Evolutionary conservation across 176 grass and related monocot genomes (phyloP), one percentile per base, ranked within the genome.

Genomic region (Oryza meridionalis): DNA sequence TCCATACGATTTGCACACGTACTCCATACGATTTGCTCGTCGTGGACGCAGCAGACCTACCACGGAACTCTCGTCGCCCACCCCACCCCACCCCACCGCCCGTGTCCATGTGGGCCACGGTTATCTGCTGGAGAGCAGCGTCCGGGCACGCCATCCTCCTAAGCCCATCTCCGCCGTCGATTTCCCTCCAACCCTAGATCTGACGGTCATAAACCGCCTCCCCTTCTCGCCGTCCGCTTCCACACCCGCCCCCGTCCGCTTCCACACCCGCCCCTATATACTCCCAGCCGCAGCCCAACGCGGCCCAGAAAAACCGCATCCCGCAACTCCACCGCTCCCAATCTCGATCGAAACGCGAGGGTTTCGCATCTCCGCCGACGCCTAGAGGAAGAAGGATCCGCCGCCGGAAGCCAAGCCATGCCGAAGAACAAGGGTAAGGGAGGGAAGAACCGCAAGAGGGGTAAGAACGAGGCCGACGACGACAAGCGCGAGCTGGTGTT

Each of bases 361-460:
- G 65, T 85, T 83, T 65, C 24, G 24, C 72, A 51, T 15, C 45
- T 35, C 33, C 33, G 71, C 42, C 44, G 70, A 2, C 43, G 37
- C 42, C 10, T 44, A 72, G 72, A 8, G 55, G 55, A 9, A 22
- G 8, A 22, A 61, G 50, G 4, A 55, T 55, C 32, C 4, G 33
- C 58, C 21, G 58, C 58, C 16, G 51, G 21, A 24, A 33, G 58
- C 78, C 49, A 33, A 33, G 58, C 78, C 49, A 95, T 96, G 93
- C 93, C 93, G 90, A 96, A 96, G 93, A 96, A 96, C 79, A 96
- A 96, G 88, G 93, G 93, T 0, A 96, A 96, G 93, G 93, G 93
- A 93, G 93, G 93, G 16, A 96, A 96, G 90, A 96, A 96, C 93
- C 86, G 93, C 40, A 96, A 96, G 93, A 10, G 93, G 5, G 93